Evolutionary conservation across 306 rosid species (phyloP).

Genomic region (Abrus pulchellus): DNA sequence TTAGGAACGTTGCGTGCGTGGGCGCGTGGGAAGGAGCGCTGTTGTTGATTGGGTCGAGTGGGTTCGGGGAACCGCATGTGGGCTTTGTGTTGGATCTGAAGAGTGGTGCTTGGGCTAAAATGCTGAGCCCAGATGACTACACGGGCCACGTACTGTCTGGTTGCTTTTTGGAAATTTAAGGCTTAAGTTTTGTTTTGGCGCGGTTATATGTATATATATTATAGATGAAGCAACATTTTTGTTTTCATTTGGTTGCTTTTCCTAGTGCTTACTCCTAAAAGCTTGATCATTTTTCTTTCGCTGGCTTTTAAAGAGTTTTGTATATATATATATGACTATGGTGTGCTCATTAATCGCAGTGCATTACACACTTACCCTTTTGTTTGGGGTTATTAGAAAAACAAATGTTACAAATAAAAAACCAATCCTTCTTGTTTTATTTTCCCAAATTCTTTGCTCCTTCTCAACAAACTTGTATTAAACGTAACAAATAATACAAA

Average conservation of each 20-base stretch:
- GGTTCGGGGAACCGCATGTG: conserved; percentile 61
- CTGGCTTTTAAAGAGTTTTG: not conserved
- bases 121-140: conserved; percentile 50
- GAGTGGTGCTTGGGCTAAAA: conserved; percentile 55
- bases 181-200: not conserved
- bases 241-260: conserved; percentile 16
- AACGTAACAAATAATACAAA: too few relatives aligned
- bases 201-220: not conserved
- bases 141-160: conserved; percentile 71
- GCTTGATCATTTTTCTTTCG: not conserved
- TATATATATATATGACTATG: not conserved
- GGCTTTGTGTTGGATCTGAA: conserved; percentile 49
- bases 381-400: too few relatives aligned
- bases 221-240: conserved; percentile 37
- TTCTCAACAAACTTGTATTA: not conserved
- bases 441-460: not conserved
- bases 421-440: not conserved
- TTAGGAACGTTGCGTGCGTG: conserved; percentile 51
- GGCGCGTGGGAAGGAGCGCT: conserved; percentile 49
- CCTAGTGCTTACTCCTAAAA: not conserved
- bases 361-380: too few relatives aligned
- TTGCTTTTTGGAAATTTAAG: conserved; percentile 66
- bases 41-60: conserved; percentile 61
- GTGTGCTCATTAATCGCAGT: not conserved
- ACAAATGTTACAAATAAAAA: not conserved